These are phyloP conservation scores for Piper longum DNA, from an alignment of 164 flowering plant genomes.

Conservation along the genomic window DNA sequence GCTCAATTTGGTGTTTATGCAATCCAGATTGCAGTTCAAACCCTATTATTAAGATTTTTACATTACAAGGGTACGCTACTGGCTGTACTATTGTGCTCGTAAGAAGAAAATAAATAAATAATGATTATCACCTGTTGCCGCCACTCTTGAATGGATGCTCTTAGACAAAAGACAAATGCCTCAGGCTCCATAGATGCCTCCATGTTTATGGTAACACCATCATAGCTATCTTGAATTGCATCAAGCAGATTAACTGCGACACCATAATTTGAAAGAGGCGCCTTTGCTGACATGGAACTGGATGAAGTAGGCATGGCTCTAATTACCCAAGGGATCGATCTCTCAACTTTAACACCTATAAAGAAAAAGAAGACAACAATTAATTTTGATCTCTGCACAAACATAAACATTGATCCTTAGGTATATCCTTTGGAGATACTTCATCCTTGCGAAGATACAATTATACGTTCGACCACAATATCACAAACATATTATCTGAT, in stretches of 20 bases:
- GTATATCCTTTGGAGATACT: too few relatives aligned
- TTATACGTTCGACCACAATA: too few relatives aligned
- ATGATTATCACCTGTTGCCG: conserved; percentile 25
- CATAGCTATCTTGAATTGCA: conserved; percentile 25
- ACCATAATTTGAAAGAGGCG: conserved; percentile 14
- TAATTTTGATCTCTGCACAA: too few relatives aligned
- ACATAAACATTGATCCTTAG: too few relatives aligned
- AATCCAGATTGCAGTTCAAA: not conserved
- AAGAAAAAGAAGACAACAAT: too few relatives aligned
- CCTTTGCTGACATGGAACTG: conserved; percentile 5
- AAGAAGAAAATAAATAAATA: not conserved
- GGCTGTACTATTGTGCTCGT: not conserved
- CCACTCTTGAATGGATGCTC: conserved; percentile 38
- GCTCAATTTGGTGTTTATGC: not conserved
- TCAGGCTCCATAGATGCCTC: conserved; percentile 32
- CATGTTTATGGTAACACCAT: conserved; percentile 43
- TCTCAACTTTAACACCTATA: conserved; percentile 9
- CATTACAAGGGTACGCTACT: not conserved
- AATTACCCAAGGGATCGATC: not conserved
- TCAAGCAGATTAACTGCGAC: conserved; percentile 20
- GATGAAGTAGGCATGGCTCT: conserved; percentile 9
- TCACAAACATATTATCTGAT: too few relatives aligned
- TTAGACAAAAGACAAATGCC: conserved; percentile 24
- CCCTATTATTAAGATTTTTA: not conserved
- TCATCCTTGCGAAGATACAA: too few relatives aligned